phyloP scores from a whole-genome alignment of 805 yeast genomes.

The Yarrowia sp. region DNA sequence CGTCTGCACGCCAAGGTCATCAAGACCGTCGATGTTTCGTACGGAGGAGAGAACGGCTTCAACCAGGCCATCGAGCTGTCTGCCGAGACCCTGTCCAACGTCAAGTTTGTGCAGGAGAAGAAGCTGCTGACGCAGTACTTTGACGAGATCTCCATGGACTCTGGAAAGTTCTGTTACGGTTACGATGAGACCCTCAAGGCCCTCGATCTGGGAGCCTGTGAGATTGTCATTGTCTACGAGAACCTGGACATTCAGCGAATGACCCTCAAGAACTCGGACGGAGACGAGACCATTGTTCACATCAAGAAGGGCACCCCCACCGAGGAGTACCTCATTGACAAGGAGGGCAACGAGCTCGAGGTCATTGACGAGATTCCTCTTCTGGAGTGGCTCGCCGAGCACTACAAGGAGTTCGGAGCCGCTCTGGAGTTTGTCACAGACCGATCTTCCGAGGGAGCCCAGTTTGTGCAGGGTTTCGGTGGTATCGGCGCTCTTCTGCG shows the following conservation, averaged over 20 bases:
- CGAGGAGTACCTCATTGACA: constrained; percentile 74
- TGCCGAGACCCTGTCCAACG: constrained; percentile 95
- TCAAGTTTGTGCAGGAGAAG: constrained; percentile 97
- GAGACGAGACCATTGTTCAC: constrained; percentile 67
- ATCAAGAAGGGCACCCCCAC: constrained; percentile 71
- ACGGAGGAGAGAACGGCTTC: constrained; percentile 99
- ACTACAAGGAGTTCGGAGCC: constrained; percentile 92
- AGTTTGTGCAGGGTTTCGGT: constrained; percentile 97
- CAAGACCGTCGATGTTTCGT: constrained; percentile 92
- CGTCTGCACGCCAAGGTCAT: constrained; percentile 85
- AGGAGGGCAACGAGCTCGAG: constrained; percentile 88
- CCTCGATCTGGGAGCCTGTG: constrained; percentile 93
- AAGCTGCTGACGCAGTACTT: constrained; percentile 87
- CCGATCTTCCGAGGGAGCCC: constrained; percentile 97
- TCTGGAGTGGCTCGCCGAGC: constrained; percentile 97
- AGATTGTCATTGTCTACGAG: constrained; percentile 87
- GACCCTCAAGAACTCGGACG: constrained; percentile 80
- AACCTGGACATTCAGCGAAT: constrained; percentile 83
- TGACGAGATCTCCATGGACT: constrained; percentile 95
- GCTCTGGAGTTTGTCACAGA: constrained; percentile 94
- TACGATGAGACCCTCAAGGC: constrained; percentile 96
- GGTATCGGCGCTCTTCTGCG: constrained; percentile 97
- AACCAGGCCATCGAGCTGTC: constrained; percentile 98
- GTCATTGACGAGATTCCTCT: constrained; percentile 77
- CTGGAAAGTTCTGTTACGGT: constrained; percentile 97